Percentiles rank a stretch among this genome's conserved stretches.
These are phyloP conservation scores for Podila verticillata DNA, from an alignment of 192 early-diverging fungal genomes.

Conservation along the genomic window DNA sequence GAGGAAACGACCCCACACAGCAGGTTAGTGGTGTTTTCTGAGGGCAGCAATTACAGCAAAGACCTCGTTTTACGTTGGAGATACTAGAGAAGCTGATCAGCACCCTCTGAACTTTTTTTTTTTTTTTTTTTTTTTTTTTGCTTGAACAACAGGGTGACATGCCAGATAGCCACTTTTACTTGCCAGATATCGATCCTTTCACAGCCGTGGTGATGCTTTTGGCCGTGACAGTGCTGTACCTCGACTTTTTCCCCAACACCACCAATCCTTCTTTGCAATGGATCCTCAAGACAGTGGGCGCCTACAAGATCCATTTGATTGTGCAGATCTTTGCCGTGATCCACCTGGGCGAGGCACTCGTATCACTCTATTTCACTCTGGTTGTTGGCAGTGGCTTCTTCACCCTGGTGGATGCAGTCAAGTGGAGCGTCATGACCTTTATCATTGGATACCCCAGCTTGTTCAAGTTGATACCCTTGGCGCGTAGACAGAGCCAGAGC, in stretches of 20 bases:
- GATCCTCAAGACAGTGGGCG: constrained; percentile 8
- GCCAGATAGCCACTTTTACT: constrained; percentile 31
- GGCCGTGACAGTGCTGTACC: constrained; percentile 10
- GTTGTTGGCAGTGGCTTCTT: constrained; percentile 33
- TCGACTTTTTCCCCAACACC: constrained; percentile 42
- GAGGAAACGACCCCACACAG: constrained; percentile 7
- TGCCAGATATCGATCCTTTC: constrained; percentile 5
- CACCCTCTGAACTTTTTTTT: background rate
- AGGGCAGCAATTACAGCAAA: no score
- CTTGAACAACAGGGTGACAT: constrained; percentile 24
- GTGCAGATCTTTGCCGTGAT: background rate
- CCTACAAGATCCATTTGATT: constrained; percentile 7
- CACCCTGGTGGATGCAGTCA: background rate
- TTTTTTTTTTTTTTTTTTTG: background rate
- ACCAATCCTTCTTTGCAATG: constrained; percentile 34
- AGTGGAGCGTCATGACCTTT: constrained; percentile 15
- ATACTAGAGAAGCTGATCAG: background rate
- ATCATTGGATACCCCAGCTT: constrained; percentile 24
- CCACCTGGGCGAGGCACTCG: constrained; percentile 18
- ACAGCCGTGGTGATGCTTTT: background rate
- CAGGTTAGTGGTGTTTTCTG: constrained; percentile 11
- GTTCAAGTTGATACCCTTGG: constrained; percentile 10
- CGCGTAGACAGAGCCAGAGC: constrained; percentile 8
- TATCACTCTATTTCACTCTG: constrained; percentile 30
- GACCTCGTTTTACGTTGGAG: no score